Evolutionary conservation across 441 rosid species (phyloP), one percentile per base, ranked within the genome.

Genomic region (Eutrema salsugineum): DNA sequence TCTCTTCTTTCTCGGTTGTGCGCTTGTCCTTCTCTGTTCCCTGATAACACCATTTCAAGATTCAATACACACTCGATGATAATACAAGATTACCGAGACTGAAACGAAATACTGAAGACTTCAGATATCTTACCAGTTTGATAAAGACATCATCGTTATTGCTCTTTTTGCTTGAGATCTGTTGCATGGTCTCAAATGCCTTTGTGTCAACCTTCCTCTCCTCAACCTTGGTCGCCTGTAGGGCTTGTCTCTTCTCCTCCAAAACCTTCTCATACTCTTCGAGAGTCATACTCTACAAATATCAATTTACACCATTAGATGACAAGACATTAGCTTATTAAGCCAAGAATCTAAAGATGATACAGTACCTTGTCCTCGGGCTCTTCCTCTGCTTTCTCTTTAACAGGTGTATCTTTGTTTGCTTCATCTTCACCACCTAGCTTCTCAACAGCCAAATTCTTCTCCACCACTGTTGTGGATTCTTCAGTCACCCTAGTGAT

Each of bases 11-110:
- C 43, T 93, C 99, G 69, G 80, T 81, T 53, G 74, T 81, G 66
- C 89, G 86, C 72, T 85, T 95, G 82, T 95, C 99, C 87, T 91
- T 95, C 50, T 91, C 99, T 40, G 96, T 81, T 22, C 98, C 96
- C 99, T 95, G 36, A 30, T 24, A 56, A 80, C 19, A 22, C 65
- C 39, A 78, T 24, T 15, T 3, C 17, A 42, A 30, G 8, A 4
- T 10, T 54, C 10, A 28, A 66, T 27, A 69, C 14, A 22, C 7
- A 50, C 40, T 11, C 30, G 3, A 49, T 59, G 5, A 24, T 11
- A 15, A 32, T 2, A 30, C 6, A 30, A 40, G 55, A 66, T 28
- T n/a, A 28, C 10, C 6, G 33, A 27, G 59, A 38, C 24, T 11
- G 8, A 17, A 36, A 15, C 6, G 14, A 53, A 53, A 7, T 1